Conservation (phyloP, 2,329 filamentous ascomycete species). For the Pleoardoris graminearum region DNA sequence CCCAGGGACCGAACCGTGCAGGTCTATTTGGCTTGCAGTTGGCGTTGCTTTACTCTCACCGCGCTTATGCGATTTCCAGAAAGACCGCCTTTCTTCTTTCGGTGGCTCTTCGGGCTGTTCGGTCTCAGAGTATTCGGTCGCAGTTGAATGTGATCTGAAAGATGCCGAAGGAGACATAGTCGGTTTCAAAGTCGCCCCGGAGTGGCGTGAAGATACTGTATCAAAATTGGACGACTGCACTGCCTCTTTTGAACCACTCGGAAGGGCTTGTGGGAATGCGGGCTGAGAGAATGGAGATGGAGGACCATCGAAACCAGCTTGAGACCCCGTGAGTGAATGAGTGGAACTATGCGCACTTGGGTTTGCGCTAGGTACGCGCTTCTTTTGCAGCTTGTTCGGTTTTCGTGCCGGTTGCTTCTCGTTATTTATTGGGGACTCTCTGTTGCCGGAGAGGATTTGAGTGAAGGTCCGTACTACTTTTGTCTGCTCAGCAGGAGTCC, state of each 20-base stretch:
- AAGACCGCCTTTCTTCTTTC: conserved; percentile 62
- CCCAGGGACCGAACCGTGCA: conserved; percentile 42
- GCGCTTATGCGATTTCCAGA: conserved; percentile 67
- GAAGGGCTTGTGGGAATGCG: conserved; percentile 29
- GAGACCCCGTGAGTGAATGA: conserved; percentile 65
- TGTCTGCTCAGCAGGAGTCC: conserved; percentile 24
- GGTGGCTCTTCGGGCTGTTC: conserved; percentile 69
- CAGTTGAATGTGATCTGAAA: conserved; percentile 68
- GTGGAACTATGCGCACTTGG: conserved; percentile 90
- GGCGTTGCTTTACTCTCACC: conserved; percentile 42
- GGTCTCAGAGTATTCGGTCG: conserved; percentile 78
- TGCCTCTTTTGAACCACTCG: conserved; percentile 31
- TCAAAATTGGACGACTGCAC: conserved; percentile 25
- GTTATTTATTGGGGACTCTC: conserved; percentile 65
- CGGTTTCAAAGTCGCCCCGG: conserved; percentile 61
- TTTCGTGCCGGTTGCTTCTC: conserved; percentile 65
- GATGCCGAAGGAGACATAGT: conserved; percentile 76
- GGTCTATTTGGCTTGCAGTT: conserved; percentile 41
- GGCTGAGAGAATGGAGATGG: conserved; percentile 39
- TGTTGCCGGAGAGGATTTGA: conserved; percentile 36
- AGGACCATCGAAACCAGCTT: conserved; percentile 25
- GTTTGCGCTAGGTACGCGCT: conserved; percentile 73
- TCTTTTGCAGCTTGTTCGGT: conserved; percentile 92
- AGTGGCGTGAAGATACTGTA: conserved; percentile 51
- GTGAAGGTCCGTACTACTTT: conserved; percentile 43